Percentiles rank a stretch among this genome's conserved stretches.
These are phyloP conservation scores for Hysterium pulicare DNA, from an alignment of 2,329 filamentous ascomycete species.

Conservation along the genomic window DNA sequence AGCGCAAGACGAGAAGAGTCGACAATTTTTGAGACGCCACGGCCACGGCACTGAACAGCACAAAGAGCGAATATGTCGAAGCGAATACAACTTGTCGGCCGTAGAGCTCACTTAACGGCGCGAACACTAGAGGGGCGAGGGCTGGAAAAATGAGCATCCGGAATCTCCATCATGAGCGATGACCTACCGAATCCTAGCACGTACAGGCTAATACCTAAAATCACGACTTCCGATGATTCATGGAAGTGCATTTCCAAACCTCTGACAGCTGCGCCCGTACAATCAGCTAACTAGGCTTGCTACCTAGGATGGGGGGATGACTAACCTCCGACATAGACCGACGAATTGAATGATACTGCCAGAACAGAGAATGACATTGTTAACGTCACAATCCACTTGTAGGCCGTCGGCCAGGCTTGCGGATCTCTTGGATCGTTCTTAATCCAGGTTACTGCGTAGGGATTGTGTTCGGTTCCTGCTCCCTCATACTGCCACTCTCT, in stretches of 20 bases:
- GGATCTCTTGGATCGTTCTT: constrained; percentile 47
- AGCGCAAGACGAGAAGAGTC: constrained; percentile 63
- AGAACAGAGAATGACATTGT: constrained; percentile 43
- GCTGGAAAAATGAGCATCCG: too few species aligned
- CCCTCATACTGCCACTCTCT: constrained; percentile 41
- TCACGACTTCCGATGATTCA: constrained; percentile 39
- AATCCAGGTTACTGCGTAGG: constrained; percentile 46
- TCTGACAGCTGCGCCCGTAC: constrained; percentile 30
- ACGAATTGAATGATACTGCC: constrained; percentile 43
- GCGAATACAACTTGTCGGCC: constrained; percentile 55
- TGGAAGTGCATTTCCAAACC: constrained; percentile 39
- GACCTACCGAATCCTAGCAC: constrained; percentile 45
- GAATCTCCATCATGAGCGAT: too few species aligned
- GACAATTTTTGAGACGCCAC: constrained; percentile 57
- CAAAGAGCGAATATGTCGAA: constrained; percentile 55
- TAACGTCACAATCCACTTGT: constrained; percentile 42
- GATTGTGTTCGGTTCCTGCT: constrained; percentile 43
- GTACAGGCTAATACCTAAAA: constrained; percentile 43
- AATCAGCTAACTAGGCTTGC: not conserved
- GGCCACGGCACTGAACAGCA: constrained; percentile 59
- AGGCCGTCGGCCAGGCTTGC: constrained; percentile 35
- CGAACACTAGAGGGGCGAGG: constrained; percentile 43
- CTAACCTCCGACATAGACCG: constrained; percentile 38
- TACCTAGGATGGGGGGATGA: not conserved
- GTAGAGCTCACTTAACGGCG: constrained; percentile 56